Base-by-base conservation (phyloP, 257 asterid genomes). In the Ilex aquifolium region DNA sequence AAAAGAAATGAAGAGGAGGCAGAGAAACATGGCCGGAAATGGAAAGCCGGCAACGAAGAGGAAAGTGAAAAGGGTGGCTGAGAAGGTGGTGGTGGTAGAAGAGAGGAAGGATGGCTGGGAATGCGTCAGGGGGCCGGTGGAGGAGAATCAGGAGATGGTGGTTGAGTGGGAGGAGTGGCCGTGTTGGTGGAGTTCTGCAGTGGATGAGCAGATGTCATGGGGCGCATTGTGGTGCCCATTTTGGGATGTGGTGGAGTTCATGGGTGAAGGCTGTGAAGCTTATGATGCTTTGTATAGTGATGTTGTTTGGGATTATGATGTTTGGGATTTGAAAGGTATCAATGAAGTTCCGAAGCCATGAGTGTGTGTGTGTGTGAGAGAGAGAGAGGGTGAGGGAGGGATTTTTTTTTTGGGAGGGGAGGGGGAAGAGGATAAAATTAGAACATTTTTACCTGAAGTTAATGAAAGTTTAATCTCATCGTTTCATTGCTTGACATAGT, bases 151-250 rank as follows among this genome's bases (percentile, higher is more conserved):
- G 36, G n/a, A n/a, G n/a, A 46, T 49, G 56, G 49, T 5, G 66
- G 72, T 40, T 13, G 59, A 63, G 66, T 50, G 65, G 69, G 64
- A 72, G 10, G 80, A 71, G 31, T 70, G 74, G 75, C 65, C 60
- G 32, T 66, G 72, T 54, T 64, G 39, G 67, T 72, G 79, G 76
- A 72, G 72, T 59, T n/a, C n/a, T n/a, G 81, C 57, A 50, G 78
- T 68, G 60, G 84, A 77, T 68, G 85, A 78, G 59, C 81, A 80
- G 62, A 75, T 73, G 76, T 59, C 85, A 39, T 84, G 89, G 90
- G 84, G 91, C 2, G 70, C 68, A 21, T 72, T 75, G 56, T 82
- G 91, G 88, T 70, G 61, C 15, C 86, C 91, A 6, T 60, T 70
- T 62, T 81, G 95, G 95, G 88, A 79, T 59, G 57, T 63, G n/a